A percentile compares a stretch with the other conserved stretches of the same genome.
Conservation (phyloP, 208 protist genomes). For the Leishmania mexicana region DNA sequence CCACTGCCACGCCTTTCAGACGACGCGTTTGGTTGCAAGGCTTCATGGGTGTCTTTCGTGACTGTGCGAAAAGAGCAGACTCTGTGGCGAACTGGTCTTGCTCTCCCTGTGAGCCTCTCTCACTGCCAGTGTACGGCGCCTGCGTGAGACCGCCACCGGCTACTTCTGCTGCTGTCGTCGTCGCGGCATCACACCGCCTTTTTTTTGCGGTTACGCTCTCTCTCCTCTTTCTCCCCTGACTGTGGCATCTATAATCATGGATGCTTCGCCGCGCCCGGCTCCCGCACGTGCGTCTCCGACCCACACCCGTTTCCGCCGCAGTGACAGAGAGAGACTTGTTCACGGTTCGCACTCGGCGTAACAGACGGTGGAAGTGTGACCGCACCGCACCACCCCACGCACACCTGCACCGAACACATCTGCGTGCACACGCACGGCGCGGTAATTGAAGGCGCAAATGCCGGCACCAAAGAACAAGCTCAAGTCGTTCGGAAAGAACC, state of each 20-base stretch:
- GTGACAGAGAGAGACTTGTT: not conserved
- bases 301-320: not conserved
- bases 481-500: conserved; percentile 73
- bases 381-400: not conserved
- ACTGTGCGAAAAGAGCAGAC: too few species aligned
- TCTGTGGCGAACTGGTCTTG: not conserved
- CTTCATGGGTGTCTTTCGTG: not conserved
- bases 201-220: not conserved
- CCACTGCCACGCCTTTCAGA: not conserved
- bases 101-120: not conserved
- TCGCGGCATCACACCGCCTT: not conserved
- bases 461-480: conserved; percentile 55
- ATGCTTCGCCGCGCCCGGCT: not conserved
- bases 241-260: not conserved
- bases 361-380: not conserved
- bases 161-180: not conserved
- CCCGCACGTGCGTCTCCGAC: not conserved
- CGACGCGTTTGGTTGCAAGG: not conserved
- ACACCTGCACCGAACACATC: not conserved
- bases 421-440: not conserved
- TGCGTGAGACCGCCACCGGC: not conserved
- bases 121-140: not conserved
- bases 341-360: not conserved
- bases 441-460: conserved; percentile 12
- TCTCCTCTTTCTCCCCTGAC: not conserved